Conservation (phyloP, 2,329 filamentous ascomycete genomes). For the Dothideomycetes sp. region DNA sequence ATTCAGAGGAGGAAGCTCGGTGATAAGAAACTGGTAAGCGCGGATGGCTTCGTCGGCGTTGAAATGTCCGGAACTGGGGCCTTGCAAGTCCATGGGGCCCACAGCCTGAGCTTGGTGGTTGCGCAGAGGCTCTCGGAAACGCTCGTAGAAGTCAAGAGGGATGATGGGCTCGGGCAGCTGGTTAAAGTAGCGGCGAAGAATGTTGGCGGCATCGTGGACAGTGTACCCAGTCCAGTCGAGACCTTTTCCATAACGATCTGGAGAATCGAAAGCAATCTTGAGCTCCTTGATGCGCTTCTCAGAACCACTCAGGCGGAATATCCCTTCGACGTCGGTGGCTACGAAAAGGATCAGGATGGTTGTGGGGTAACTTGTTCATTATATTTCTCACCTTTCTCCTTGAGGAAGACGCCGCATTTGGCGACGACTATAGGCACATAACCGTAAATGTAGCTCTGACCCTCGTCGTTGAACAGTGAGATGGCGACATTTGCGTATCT, state of each 20-base stretch:
- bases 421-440: slow-evolving; percentile 98
- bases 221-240: slow-evolving; percentile 96
- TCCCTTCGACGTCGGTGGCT: slow-evolving; percentile 93
- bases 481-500: slow-evolving; percentile 97
- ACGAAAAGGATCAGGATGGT: slow-evolving; percentile 4
- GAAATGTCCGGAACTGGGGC: slow-evolving; percentile 63
- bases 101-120: slow-evolving; percentile 59
- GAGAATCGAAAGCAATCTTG: slow-evolving; percentile 83
- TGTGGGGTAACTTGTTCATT: background rate
- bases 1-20: slow-evolving; percentile 83
- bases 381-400: slow-evolving; percentile 87
- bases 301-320: slow-evolving; percentile 90
- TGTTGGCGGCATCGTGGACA: slow-evolving; percentile 95
- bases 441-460: slow-evolving; percentile 94
- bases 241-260: slow-evolving; percentile 90
- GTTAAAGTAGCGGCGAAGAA: slow-evolving; percentile 89
- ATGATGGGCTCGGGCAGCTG: slow-evolving; percentile 95
- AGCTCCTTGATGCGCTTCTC: slow-evolving; percentile 98
- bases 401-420: slow-evolving; percentile 93
- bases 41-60: slow-evolving; percentile 65
- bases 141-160: slow-evolving; percentile 82
- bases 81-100: slow-evolving; percentile 50
- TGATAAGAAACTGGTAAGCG: slow-evolving; percentile 82
- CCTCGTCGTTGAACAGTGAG: slow-evolving; percentile 83
- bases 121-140: slow-evolving; percentile 74